Evolutionary conservation across 2,329 filamentous ascomycete genomes (phyloP).

Genomic region (Colletotrichum zoysiae): DNA sequence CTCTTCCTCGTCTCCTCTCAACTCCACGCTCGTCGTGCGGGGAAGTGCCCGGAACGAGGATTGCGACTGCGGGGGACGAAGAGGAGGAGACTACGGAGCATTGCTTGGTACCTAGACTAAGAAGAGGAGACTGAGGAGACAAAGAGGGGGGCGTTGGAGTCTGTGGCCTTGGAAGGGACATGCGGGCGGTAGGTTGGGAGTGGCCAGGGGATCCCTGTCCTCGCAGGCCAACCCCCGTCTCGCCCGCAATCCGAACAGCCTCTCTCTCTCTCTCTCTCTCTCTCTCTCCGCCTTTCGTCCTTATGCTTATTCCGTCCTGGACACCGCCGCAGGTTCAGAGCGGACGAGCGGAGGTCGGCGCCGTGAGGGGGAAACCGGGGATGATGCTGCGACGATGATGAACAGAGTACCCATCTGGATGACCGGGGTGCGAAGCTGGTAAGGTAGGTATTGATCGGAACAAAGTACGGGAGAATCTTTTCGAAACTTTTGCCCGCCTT

Average conservation of each 20-base stretch:
- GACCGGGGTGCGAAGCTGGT: not conserved
- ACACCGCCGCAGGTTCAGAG: not conserved
- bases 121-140: not conserved
- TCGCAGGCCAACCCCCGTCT: not conserved
- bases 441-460: no score
- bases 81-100: no score
- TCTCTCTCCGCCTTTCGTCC: not conserved
- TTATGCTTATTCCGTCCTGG: slow-evolving; percentile 26
- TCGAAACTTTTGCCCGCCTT: not conserved
- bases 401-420: not conserved
- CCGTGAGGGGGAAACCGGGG: slow-evolving; percentile 6
- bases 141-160: not conserved
- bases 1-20: not conserved
- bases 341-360: not conserved
- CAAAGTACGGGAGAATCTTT: not conserved
- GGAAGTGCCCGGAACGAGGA: slow-evolving; percentile 10
- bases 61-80: slow-evolving; percentile 22
- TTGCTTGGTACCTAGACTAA: no score
- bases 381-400: slow-evolving; percentile 3
- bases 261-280: not conserved
- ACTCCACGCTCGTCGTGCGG: slow-evolving; percentile 20
- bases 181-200: not conserved
- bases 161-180: not conserved
- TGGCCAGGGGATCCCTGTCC: not conserved
- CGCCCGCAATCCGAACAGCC: slow-evolving; percentile 10